Conservation (phyloP, 352 stramenopile genomes). For the Globisporangium takayamanum region DNA sequence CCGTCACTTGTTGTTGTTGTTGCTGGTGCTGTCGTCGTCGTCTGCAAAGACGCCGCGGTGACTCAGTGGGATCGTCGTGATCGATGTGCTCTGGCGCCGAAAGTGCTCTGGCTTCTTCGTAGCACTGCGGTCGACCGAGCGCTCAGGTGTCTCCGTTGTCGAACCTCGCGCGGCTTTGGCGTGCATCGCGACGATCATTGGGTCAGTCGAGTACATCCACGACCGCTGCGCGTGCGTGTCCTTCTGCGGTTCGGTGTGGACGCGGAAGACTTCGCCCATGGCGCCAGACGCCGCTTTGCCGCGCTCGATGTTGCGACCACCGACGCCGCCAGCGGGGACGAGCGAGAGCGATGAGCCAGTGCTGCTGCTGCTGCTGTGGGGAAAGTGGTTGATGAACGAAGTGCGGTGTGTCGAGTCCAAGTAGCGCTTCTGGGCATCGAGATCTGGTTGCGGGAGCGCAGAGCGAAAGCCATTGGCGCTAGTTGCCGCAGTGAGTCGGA, state of each 20-base stretch:
- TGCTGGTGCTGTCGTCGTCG: conserved; percentile 15
- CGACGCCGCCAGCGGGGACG: conserved; percentile 37
- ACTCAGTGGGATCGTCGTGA: conserved; percentile 44
- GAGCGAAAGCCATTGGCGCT: conserved; percentile 38
- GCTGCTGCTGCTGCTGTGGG: conserved; percentile 3
- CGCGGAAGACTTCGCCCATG: conserved; percentile 58
- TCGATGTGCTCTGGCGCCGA: conserved; percentile 40
- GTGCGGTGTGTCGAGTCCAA: conserved; percentile 61
- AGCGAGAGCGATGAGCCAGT: conserved; percentile 12
- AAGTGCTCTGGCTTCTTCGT: conserved; percentile 18
- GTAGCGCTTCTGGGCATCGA: conserved; percentile 41
- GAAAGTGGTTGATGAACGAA: conserved; percentile 47
- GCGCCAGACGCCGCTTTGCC: conserved; percentile 57
- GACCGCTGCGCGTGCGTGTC: conserved; percentile 68
- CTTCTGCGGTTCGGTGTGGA: conserved; percentile 47
- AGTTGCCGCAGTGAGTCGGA: conserved; percentile 32
- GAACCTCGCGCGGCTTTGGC: conserved; percentile 17
- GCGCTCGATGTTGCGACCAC: conserved; percentile 37
- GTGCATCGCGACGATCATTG: conserved; percentile 51
- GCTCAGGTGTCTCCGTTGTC: not conserved
- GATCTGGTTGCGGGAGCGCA: conserved; percentile 38
- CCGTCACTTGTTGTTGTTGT: not conserved
- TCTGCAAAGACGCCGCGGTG: conserved; percentile 63
- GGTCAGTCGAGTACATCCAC: conserved; percentile 73
- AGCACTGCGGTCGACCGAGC: too few species aligned